Evolutionary conservation across 768 basidiomycete species (phyloP).

Genomic region (Trametes gibbosa): DNA sequence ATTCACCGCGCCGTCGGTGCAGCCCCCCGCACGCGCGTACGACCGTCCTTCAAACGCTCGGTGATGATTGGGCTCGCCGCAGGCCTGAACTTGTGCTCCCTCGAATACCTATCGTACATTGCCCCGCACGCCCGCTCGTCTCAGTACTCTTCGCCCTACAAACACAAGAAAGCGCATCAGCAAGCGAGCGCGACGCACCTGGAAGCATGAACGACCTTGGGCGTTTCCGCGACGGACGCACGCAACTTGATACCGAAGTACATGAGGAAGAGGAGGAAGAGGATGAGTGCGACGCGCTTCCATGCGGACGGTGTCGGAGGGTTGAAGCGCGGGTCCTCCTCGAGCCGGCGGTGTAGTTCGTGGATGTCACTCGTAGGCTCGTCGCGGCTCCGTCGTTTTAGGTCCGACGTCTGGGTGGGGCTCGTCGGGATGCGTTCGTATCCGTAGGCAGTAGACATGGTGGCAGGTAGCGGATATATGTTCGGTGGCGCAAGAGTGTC

Average conservation of each 20-base stretch:
- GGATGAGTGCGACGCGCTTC: slow-evolving; percentile 47
- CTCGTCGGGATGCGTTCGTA: slow-evolving; percentile 12
- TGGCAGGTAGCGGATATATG: not conserved
- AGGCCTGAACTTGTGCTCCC: slow-evolving; percentile 77
- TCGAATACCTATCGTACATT: slow-evolving; percentile 60
- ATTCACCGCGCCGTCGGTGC: slow-evolving; percentile 30
- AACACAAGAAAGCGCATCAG: not conserved
- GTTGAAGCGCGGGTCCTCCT: slow-evolving; percentile 46
- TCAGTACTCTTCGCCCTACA: not conserved
- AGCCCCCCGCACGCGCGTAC: slow-evolving; percentile 68
- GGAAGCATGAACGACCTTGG: slow-evolving; percentile 57
- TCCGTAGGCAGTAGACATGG: slow-evolving; percentile 1
- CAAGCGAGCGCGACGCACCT: slow-evolving; percentile 43
- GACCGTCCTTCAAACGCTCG: slow-evolving; percentile 70
- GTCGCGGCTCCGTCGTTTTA: slow-evolving; percentile 16
- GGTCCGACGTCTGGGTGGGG: slow-evolving; percentile 6
- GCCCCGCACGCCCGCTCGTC: not conserved
- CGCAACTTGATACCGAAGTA: slow-evolving; percentile 37
- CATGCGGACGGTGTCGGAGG: slow-evolving; percentile 48
- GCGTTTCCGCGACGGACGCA: slow-evolving; percentile 21
- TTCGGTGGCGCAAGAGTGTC: not conserved
- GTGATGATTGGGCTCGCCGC: slow-evolving; percentile 85
- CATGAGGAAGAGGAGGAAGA: slow-evolving; percentile 40
- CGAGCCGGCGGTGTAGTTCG: slow-evolving; percentile 28
- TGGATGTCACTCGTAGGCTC: slow-evolving; percentile 27